A percentile compares a stretch with the other conserved stretches of the same genome.
Evolutionary conservation across 2,329 filamentous ascomycete genomes (phyloP).

Genomic region (Penicillium occitanis): DNA sequence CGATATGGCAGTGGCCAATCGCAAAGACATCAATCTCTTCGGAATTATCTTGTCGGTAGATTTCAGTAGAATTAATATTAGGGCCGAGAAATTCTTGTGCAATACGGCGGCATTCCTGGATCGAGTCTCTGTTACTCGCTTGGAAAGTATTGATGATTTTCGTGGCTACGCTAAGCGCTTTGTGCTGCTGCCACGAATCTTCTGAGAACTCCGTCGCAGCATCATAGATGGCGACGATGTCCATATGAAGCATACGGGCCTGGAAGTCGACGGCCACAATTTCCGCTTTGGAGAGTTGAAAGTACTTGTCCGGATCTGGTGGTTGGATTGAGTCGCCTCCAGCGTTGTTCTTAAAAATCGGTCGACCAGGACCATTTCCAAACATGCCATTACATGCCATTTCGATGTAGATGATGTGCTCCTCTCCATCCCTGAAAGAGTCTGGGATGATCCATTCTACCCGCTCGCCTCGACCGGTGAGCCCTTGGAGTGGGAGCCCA

Average conservation of each 20-base stretch:
- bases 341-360: slow-evolving; percentile 13
- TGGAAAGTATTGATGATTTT: slow-evolving; percentile 89
- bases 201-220: slow-evolving; percentile 86
- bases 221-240: slow-evolving; percentile 50
- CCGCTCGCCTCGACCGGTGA: slow-evolving; percentile 86
- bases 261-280: slow-evolving; percentile 87
- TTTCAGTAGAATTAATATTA: slow-evolving; percentile 74
- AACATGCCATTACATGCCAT: slow-evolving; percentile 99
- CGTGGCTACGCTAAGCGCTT: slow-evolving; percentile 79
- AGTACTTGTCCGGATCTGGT: slow-evolving; percentile 80
- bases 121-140: slow-evolving; percentile 71
- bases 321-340: slow-evolving; percentile 86
- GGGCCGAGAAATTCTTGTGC: slow-evolving; percentile 79
- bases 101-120: slow-evolving; percentile 76
- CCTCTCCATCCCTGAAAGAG: slow-evolving; percentile 75
- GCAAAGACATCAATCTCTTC: slow-evolving; percentile 72
- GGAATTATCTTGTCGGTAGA: slow-evolving; percentile 64
- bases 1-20: slow-evolving; percentile 96
- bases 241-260: slow-evolving; percentile 47
- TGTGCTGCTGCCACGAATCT: slow-evolving; percentile 84
- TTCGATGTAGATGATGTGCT: slow-evolving; percentile 90
- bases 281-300: slow-evolving; percentile 71
- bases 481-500: slow-evolving; percentile 84
- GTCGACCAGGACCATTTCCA: slow-evolving; percentile 68
- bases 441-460: slow-evolving; percentile 88